Conservation (phyloP, 805 yeast species). For the Metschnikowia matae region DNA sequence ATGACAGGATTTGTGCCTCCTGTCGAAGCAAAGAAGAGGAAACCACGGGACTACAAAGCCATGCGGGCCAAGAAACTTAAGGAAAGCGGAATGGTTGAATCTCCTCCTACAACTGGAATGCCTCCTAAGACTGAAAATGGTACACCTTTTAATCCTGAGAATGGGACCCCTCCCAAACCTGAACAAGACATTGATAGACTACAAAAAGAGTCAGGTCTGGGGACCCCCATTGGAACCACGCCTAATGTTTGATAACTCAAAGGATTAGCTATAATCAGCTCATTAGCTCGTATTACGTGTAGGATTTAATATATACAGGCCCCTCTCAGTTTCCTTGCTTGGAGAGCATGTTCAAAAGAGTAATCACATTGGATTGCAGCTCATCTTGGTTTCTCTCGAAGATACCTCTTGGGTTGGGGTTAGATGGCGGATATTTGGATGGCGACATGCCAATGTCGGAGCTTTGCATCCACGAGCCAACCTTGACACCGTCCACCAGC, state of each 20-base stretch:
- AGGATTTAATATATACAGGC: conserved; percentile 5
- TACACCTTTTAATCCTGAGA: no score
- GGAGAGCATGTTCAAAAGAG: conserved; percentile 19
- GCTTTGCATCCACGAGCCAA: conserved; percentile 38
- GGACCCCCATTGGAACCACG: background rate
- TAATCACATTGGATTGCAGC: conserved; percentile 14
- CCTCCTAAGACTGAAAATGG: background rate
- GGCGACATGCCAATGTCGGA: conserved; percentile 18
- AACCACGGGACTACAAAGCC: conserved; percentile 25
- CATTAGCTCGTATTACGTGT: no score
- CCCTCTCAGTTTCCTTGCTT: conserved; percentile 11
- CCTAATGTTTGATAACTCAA: background rate
- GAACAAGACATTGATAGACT: background rate
- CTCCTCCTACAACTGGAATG: background rate
- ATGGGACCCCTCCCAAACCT: background rate
- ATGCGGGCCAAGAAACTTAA: conserved; percentile 18
- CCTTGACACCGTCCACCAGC: conserved; percentile 38
- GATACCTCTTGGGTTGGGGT: conserved; percentile 30
- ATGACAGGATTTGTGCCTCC: conserved; percentile 32
- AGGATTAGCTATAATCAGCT: background rate
- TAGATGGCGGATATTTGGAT: conserved; percentile 29
- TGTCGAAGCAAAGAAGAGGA: conserved; percentile 29
- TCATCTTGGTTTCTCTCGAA: conserved; percentile 31
- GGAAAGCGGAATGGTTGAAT: conserved; percentile 2
- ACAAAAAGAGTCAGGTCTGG: background rate